Evolutionary conservation across 2,329 filamentous ascomycete genomes (phyloP).

Genomic region (Cladosporium sphaerospermum): DNA sequence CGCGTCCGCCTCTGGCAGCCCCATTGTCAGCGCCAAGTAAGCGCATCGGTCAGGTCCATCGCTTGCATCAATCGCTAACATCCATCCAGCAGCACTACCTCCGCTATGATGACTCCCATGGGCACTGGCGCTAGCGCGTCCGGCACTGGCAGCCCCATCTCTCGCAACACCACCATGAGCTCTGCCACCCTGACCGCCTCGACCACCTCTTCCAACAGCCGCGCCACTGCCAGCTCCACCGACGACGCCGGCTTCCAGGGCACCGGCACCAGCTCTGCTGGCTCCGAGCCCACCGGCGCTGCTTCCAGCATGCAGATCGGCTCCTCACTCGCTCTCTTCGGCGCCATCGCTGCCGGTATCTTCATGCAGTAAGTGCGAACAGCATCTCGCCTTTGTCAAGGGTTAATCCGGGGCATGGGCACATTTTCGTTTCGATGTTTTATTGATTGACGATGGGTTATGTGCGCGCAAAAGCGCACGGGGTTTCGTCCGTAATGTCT

Average conservation of each 20-base stretch:
- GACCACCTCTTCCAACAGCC: slow-evolving; percentile 6
- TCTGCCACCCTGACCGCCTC: slow-evolving; percentile 18
- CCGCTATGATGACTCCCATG: slow-evolving; percentile 8
- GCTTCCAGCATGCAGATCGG: slow-evolving; percentile 23
- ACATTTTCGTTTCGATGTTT: too few relatives aligned
- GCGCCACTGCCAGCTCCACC: slow-evolving; percentile 12
- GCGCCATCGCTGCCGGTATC: slow-evolving; percentile 36
- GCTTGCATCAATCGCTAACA: background rate
- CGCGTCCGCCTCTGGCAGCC: slow-evolving; percentile 20
- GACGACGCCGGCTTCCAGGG: slow-evolving; percentile 10
- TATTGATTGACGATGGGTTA: background rate
- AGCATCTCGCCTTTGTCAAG: too few relatives aligned
- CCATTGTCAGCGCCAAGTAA: slow-evolving; percentile 11
- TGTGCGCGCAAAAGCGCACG: background rate
- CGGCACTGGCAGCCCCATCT: slow-evolving; percentile 21
- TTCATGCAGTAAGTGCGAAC: slow-evolving; percentile 7
- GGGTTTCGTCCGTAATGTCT: slow-evolving; percentile 8
- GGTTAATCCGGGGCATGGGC: too few relatives aligned
- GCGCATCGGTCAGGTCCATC: background rate
- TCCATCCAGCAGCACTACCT: slow-evolving; percentile 14
- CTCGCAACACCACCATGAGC: slow-evolving; percentile 26
- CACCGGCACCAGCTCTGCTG: slow-evolving; percentile 1
- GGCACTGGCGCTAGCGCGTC: slow-evolving; percentile 12
- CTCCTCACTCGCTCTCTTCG: slow-evolving; percentile 35
- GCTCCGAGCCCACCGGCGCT: slow-evolving; percentile 16